Conservation (phyloP, 2,329 filamentous ascomycete species). For the Periconia digitata region DNA sequence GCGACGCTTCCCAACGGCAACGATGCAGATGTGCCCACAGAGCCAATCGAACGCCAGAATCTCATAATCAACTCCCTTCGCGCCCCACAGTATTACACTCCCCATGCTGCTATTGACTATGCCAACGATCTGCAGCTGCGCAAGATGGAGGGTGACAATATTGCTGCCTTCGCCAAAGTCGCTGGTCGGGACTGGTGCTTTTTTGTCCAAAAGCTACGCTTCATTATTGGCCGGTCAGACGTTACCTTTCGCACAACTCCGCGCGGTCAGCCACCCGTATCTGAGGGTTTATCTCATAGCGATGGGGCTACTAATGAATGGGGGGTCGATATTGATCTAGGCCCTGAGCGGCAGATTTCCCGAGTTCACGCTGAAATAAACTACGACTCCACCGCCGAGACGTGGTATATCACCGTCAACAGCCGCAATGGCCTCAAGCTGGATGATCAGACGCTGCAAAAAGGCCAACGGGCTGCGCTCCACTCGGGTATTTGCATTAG, state of each 20-base stretch:
- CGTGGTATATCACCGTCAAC: slow-evolving; percentile 84
- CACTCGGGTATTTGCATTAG: slow-evolving; percentile 89
- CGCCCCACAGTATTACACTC: slow-evolving; percentile 47
- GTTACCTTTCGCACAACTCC: slow-evolving; percentile 30
- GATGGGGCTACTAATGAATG: slow-evolving; percentile 38
- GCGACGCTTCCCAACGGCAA: slow-evolving; percentile 37
- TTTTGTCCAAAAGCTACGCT: slow-evolving; percentile 73
- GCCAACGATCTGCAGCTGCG: slow-evolving; percentile 52
- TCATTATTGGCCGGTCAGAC: slow-evolving; percentile 70
- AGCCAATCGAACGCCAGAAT: slow-evolving; percentile 41
- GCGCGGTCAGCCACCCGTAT: slow-evolving; percentile 28
- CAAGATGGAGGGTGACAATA: slow-evolving; percentile 47
- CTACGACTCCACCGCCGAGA: slow-evolving; percentile 50
- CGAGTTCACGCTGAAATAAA: slow-evolving; percentile 53
- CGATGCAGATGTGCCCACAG: slow-evolving; percentile 30
- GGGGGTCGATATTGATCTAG: slow-evolving; percentile 80
- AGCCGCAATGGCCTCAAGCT: slow-evolving; percentile 90
- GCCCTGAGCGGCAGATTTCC: slow-evolving; percentile 54
- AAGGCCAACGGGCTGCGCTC: slow-evolving; percentile 66
- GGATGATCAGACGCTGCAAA: slow-evolving; percentile 71
- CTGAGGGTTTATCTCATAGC: slow-evolving; percentile 25
- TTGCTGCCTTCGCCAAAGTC: slow-evolving; percentile 76
- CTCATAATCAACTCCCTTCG: slow-evolving; percentile 44
- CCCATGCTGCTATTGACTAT: slow-evolving; percentile 61
- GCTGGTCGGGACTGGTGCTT: slow-evolving; percentile 82